Conservation (phyloP, 768 basidiomycete species). For the Termitomyces sp. region DNA sequence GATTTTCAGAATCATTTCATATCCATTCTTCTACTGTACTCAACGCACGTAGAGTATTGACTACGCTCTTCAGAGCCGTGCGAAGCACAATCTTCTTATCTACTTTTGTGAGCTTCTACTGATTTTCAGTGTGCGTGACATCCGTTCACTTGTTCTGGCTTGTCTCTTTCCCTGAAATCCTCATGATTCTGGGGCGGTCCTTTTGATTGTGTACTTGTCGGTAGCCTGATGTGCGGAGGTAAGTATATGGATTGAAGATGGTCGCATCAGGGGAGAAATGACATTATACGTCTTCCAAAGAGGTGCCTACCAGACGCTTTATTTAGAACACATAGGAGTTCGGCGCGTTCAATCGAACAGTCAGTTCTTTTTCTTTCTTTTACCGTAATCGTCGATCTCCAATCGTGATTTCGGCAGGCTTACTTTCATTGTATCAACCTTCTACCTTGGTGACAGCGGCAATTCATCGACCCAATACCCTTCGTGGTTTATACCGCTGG, state of each 20-base stretch:
- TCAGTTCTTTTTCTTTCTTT: constrained; percentile 22
- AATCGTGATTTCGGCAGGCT: constrained; percentile 30
- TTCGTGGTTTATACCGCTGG: constrained; percentile 75
- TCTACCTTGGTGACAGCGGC: constrained; percentile 61
- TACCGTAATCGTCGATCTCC: background rate
- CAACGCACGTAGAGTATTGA: constrained; percentile 31
- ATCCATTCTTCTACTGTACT: constrained; percentile 56
- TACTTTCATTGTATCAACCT: constrained; percentile 56
- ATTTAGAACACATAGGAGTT: constrained; percentile 35
- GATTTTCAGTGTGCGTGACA: constrained; percentile 64
- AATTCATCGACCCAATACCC: constrained; percentile 51
- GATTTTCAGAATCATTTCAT: constrained; percentile 61
- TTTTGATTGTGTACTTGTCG: constrained; percentile 57
- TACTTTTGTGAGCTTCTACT: constrained; percentile 64
- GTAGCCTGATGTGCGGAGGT: constrained; percentile 63
- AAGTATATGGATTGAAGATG: constrained; percentile 77
- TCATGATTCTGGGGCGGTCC: constrained; percentile 79
- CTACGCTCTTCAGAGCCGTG: constrained; percentile 41
- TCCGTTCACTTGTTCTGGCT: constrained; percentile 60
- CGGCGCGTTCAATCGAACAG: constrained; percentile 48
- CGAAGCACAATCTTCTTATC: constrained; percentile 72
- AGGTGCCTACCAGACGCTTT: constrained; percentile 53
- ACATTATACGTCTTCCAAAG: constrained; percentile 72
- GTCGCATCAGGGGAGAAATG: constrained; percentile 68
- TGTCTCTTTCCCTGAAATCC: constrained; percentile 56